Base-by-base conservation (phyloP, 306 rosid species). In the Prunus armeniaca region DNA sequence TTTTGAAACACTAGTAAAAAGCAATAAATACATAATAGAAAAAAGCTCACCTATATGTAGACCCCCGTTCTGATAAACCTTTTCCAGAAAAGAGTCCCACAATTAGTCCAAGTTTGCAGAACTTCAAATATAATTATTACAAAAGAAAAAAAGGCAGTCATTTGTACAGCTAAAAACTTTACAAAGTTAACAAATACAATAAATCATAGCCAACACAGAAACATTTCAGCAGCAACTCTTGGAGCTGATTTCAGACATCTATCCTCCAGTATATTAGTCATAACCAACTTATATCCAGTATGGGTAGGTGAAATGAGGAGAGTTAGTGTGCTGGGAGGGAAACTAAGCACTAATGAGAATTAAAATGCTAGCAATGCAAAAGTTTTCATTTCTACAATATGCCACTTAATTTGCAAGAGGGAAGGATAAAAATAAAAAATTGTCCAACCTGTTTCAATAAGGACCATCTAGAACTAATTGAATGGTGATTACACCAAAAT, bases 51-150 rank as follows among this genome's bases (percentile, higher is more conserved):
- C 98, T 71, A 81, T 69, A 83, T 80, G 93, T 74, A 85, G 67
- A 64, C 85, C 84, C 75, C 96, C 92, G 76, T 90, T 89, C 76
- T 73, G 84, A 76, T 71, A 80, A 75, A 87, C 93, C 97, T 89
- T 54, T 49, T 51, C 28, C 66, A 79, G 64, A 79, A 60, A 85
- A 81, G 58, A 81, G 34, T 13, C 38, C 78, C 74, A 80, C 76
- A 80, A 79, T 89, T 80, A 93, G 95, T 82, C 75, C 78, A 81
- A 32, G 72, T 63, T 38, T 64, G 67, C 34, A 74, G 25, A 78
- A 75, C 30, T 69, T 76, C 50, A 73, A 45, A 76, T 49, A 52
- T 64, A 69, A 76, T 69, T 19, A 76, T 56, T 0, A 62, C 15
- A 72, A 30, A 57, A 43, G 57, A 19, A 52, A 70, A 74, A 67